phyloP scores from a whole-genome alignment of 2,329 filamentous ascomycete species.

The Trichophyton benhamiae region DNA sequence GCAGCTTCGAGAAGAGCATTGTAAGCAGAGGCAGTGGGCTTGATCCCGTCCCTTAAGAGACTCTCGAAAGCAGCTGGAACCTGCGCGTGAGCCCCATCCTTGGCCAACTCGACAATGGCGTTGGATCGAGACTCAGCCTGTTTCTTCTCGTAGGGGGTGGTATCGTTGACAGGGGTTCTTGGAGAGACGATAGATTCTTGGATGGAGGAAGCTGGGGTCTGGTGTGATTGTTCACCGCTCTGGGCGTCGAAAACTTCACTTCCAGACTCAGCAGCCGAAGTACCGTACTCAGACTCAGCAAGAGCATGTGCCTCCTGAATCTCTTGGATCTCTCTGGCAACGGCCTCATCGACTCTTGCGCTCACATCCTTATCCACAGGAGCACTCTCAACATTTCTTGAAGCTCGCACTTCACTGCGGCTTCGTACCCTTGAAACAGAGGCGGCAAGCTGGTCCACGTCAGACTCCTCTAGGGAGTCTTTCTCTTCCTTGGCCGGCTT shows the following conservation, averaged over 20 bases:
- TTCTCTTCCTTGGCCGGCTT: conserved; percentile 44
- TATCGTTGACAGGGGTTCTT: conserved; percentile 42
- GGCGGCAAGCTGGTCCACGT: conserved; percentile 12
- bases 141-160: conserved; percentile 34
- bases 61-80: conserved; percentile 85
- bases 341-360: conserved; percentile 72
- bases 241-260: conserved; percentile 7
- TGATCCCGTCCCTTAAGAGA: conserved; percentile 70
- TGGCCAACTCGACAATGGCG: conserved; percentile 62
- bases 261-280: conserved; percentile 19
- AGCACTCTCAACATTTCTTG: conserved; percentile 42
- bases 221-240: conserved; percentile 16
- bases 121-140: conserved; percentile 56
- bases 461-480: conserved; percentile 17
- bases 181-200: conserved; percentile 34
- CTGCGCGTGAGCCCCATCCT: conserved; percentile 63
- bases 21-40: conserved; percentile 76
- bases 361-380: conserved; percentile 41
- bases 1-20: conserved; percentile 79
- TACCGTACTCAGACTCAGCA: conserved; percentile 26
- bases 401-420: conserved; percentile 49
- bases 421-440: conserved; percentile 35
- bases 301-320: conserved; percentile 42
- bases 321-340: conserved; percentile 61
- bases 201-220: conserved; percentile 15